Evolutionary conservation across 1,284 basidiomycete genomes (phyloP).

Genomic region (Abortiporus biennis): DNA sequence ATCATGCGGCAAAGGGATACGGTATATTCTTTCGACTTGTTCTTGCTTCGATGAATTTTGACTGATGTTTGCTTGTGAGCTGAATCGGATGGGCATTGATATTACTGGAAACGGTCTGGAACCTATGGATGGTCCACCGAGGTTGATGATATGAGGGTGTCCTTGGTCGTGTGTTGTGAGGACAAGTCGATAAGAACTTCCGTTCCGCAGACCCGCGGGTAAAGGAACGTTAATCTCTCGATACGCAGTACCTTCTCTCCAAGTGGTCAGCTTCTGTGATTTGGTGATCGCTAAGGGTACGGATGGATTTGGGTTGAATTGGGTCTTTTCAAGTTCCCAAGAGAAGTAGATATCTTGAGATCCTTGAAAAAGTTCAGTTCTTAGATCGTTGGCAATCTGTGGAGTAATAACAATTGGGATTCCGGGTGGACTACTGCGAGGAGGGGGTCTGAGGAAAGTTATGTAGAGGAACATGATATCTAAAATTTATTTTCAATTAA

Average conservation of each 20-base stretch:
- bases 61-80: slow-evolving; percentile 15
- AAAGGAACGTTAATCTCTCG: slow-evolving; percentile 63
- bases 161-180: slow-evolving; percentile 34
- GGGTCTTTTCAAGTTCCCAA: slow-evolving; percentile 20
- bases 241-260: slow-evolving; percentile 58
- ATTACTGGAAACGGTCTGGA: slow-evolving; percentile 47
- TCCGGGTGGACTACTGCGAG: slow-evolving; percentile 34
- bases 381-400: slow-evolving; percentile 74
- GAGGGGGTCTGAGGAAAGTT: slow-evolving; percentile 74
- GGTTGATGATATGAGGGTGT: slow-evolving; percentile 22
- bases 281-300: slow-evolving; percentile 26
- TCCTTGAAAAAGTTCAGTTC: slow-evolving; percentile 54
- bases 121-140: slow-evolving; percentile 28
- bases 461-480: slow-evolving; percentile 77
- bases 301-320: slow-evolving; percentile 5
- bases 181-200: slow-evolving; percentile 59
- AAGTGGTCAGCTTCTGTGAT: slow-evolving; percentile 67
- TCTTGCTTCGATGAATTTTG: slow-evolving; percentile 53
- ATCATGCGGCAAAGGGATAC: slow-evolving; percentile 23
- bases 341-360: slow-evolving; percentile 41
- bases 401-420: slow-evolving; percentile 53
- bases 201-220: slow-evolving; percentile 45
- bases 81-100: slow-evolving; percentile 62
- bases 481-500: too few species aligned
- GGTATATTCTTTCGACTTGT: slow-evolving; percentile 57